Base-by-base conservation (phyloP, 2,329 filamentous ascomycete species). In the Cordyceps farinosa region DNA sequence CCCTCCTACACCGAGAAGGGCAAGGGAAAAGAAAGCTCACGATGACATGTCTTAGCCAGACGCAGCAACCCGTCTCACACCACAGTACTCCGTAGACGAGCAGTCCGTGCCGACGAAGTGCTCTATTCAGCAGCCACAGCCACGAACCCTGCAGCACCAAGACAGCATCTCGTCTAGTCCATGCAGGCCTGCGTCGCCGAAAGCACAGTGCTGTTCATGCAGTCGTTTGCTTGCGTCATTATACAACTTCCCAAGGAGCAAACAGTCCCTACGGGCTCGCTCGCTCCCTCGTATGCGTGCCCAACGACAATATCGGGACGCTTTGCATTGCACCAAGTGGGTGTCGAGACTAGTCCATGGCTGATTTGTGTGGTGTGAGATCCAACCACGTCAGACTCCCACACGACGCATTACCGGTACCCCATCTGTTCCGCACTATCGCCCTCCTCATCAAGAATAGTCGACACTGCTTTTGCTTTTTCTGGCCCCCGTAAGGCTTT, bases 361-460 rank as follows among this genome's bases (percentile, higher is more conserved):
- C 38, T 51, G 48, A 61, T 42, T 30, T 61, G 58, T 50, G 38
- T 61, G 58, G 58, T 38, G 38, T 61, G 38, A 45, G 48, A 61
- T 61, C 45, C 30, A 61, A 61, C 55, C 58, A 61, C 58, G 58
- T 61, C 58, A 61, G 58, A 54, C 58, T 61, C 30, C 38, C 58
- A 61, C 57, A 51, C 30, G 22, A 22, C 38, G n/a, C 38, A 22
- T 45, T 9, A 9, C 54, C 22, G 22, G 22, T 22, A 22, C 22
- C 22, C 5, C 32, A 13, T 45, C 3, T 15, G n/a, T 47, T 45
- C 17, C 29, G 7, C 30, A 15, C 10, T 27, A 30, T n/a, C 15
- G 10, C n/a, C 36, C n/a, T 38, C 29, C 27, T 5, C 7, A 11
- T 51, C 27, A 5, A 32, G 27, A 52, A 30, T 30, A 44, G 15